These are phyloP conservation scores for Serendipita indica DNA, from an alignment of 768 basidiomycete genomes.

Conservation along the genomic window DNA sequence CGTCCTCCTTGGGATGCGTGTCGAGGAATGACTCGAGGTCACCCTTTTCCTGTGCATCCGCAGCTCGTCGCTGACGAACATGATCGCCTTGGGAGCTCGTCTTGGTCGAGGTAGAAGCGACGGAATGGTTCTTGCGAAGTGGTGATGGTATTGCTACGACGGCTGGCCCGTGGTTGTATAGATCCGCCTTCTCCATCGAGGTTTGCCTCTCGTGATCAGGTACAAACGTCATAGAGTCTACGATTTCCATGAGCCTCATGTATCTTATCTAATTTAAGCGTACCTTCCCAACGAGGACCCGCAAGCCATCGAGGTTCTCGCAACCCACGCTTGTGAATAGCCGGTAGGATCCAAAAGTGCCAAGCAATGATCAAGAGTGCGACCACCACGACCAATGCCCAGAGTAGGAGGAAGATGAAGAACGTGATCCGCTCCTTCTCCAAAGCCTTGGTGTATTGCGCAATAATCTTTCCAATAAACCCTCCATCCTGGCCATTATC, in stretches of 20 bases:
- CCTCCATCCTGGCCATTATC: constrained; percentile 42
- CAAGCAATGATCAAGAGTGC: constrained; percentile 55
- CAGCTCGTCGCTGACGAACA: not conserved
- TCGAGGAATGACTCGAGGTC: not conserved
- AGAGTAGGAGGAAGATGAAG: constrained; percentile 64
- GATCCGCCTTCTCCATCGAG: not conserved
- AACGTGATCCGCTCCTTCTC: constrained; percentile 79
- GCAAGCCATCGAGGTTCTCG: not conserved
- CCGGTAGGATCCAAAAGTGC: constrained; percentile 26
- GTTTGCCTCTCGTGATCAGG: not conserved
- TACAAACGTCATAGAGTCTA: not conserved
- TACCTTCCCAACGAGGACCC: not conserved
- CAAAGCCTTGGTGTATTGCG: constrained; percentile 54
- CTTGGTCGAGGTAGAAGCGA: not conserved
- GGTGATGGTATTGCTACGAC: not conserved
- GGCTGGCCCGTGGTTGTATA: not conserved
- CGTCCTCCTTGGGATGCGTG: not conserved
- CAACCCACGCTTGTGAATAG: not conserved
- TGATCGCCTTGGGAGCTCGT: not conserved
- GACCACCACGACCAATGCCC: constrained; percentile 73
- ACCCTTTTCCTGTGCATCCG: not conserved
- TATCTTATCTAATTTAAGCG: not conserved
- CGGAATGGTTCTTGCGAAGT: constrained; percentile 4
- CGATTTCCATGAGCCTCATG: not conserved
- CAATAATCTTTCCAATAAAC: constrained; percentile 56